Conservation (phyloP, 129 eudicot genomes). For the Flaveria bidentis region DNA sequence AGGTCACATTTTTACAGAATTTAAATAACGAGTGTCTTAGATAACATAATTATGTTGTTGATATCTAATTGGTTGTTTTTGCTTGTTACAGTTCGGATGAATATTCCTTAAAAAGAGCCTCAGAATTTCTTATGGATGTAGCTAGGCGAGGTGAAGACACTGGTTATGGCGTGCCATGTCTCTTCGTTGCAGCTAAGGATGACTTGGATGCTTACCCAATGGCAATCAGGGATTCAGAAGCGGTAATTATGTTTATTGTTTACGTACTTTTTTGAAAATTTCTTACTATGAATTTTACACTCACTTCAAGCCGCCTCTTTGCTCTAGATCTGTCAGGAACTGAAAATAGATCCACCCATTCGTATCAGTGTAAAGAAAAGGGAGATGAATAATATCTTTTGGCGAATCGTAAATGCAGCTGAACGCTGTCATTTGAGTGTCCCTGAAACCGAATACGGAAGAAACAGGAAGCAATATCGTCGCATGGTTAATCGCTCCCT, state of each 20-base stretch:
- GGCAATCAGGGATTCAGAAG: constrained; percentile 69
- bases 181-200: constrained; percentile 85
- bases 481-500: constrained; percentile 66
- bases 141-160: constrained; percentile 91
- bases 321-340: constrained; percentile 65
- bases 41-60: not conserved
- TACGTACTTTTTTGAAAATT: not conserved
- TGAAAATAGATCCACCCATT: constrained; percentile 83
- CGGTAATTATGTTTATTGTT: constrained; percentile 43
- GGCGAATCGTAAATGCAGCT: constrained; percentile 70
- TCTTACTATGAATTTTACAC: not conserved
- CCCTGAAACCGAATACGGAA: constrained; percentile 82
- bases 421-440: constrained; percentile 71
- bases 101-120: constrained; percentile 76
- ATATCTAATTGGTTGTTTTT: constrained; percentile 1
- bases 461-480: constrained; percentile 65
- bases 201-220: constrained; percentile 69
- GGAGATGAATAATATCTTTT: constrained; percentile 73
- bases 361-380: constrained; percentile 69
- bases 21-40: not conserved
- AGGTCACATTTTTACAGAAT: no score
- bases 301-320: constrained; percentile 10
- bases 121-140: constrained; percentile 76
- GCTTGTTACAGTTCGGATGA: constrained; percentile 70
- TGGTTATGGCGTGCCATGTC: constrained; percentile 86